A percentile compares a stretch with the other conserved stretches of the same genome.
Evolutionary conservation across 2,329 filamentous ascomycete genomes (phyloP).

Genomic region (Tolypocladium ophioglossoides): DNA sequence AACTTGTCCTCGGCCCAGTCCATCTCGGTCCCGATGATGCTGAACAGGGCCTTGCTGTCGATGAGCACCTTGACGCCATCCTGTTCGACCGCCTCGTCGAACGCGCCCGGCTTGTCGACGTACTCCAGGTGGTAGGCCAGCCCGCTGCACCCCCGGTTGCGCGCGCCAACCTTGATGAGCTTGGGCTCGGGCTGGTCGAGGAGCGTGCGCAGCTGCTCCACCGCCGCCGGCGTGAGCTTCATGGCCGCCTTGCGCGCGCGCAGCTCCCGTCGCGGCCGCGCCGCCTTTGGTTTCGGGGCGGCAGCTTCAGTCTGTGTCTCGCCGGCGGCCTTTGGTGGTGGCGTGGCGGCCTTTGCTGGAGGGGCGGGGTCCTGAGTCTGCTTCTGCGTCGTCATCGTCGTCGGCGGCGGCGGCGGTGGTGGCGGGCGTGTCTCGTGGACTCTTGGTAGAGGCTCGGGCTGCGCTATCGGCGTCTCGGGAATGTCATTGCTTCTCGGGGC

Average conservation of each 20-base stretch:
- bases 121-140: constrained; percentile 91
- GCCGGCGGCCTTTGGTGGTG: constrained; percentile 23
- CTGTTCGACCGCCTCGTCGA: constrained; percentile 90
- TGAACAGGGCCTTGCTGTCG: constrained; percentile 94
- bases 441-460: constrained; percentile 32
- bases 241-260: constrained; percentile 81
- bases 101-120: constrained; percentile 77
- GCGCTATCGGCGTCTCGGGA: constrained; percentile 36
- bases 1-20: constrained; percentile 97
- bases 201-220: constrained; percentile 65
- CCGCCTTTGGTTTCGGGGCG: constrained; percentile 54
- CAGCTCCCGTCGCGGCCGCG: constrained; percentile 23
- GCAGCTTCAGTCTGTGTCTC: constrained; percentile 33
- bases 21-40: constrained; percentile 98
- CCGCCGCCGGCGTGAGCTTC: constrained; percentile 69
- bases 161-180: constrained; percentile 87
- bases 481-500: constrained; percentile 31
- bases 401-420: too few relatives aligned
- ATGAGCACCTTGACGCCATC: constrained; percentile 94
- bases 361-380: constrained; percentile 9
- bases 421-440: constrained; percentile 43
- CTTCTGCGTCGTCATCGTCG: constrained; percentile 9
- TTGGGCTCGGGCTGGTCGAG: constrained; percentile 82
- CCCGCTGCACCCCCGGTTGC: constrained; percentile 88
- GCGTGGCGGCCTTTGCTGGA: constrained; percentile 6